Evolutionary conservation across 2,329 filamentous ascomycete species (phyloP), one percentile per base, ranked within the genome.

Genomic region (Mariannaea sp.): DNA sequence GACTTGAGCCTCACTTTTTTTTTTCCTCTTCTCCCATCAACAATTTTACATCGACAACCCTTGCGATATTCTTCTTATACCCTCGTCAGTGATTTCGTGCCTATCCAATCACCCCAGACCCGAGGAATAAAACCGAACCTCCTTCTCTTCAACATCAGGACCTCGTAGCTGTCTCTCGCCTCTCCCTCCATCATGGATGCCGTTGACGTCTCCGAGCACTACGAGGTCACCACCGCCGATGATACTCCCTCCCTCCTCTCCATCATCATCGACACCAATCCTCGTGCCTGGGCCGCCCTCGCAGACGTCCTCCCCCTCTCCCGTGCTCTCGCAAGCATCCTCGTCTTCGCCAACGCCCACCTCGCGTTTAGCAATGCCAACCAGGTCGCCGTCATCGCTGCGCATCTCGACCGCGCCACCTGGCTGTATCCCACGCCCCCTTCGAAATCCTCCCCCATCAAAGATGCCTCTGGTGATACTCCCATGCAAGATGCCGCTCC

Each of bases 341-440:
- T 97, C 67, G 88, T 99, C 77, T 97, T 97, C 75, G 87, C 97
- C 75, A 97, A 99, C 73, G 91, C 93, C 49, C 95, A 99, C 70
- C 82, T 99, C 26, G 92, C 94, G 61, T 92, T 93, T 70, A 95
- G 92, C 73, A 93, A 94, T 72, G 85, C 89, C 49, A 97, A 97
- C 74, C 89, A 93, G 71, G 90, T 97, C 42, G 92, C 92, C 56
- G 83, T 99, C 13, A 84, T 99, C 57, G 94, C 93, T 27, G 91
- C 91, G 7, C 94, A 99, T 70, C 87, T 86, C 61, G 88, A 94
- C 68, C 86, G 89, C 58, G 90, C 93, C 51, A 82, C 87, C 68
- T 99, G 92, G 86, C 86, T 99, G 4, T 97, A 97, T 67, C 94
- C 94, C 0, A 71, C 77, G 3, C 66, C 70, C 4, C 72, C 74